Evolutionary conservation across 768 basidiomycete genomes (phyloP).

Genomic region (Pulveroboletus ravenelii): DNA sequence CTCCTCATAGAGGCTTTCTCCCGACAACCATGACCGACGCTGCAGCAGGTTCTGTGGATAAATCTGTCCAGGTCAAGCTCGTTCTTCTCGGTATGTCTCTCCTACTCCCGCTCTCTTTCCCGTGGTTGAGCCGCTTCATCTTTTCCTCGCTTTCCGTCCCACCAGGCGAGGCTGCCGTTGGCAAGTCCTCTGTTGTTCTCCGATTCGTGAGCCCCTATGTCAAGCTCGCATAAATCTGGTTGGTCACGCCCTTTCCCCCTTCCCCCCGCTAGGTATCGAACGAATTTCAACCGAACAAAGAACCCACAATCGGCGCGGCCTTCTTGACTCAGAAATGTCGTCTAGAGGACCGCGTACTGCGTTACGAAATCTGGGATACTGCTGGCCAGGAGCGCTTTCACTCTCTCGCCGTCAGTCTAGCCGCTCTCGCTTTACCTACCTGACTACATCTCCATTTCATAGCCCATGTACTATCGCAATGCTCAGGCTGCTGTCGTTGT

Average conservation of each 20-base stretch:
- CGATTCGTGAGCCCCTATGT: slow-evolving; percentile 69
- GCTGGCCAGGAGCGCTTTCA: slow-evolving; percentile 97
- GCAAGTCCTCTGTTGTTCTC: slow-evolving; percentile 97
- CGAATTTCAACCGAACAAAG: slow-evolving; percentile 98
- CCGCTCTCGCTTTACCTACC: not conserved
- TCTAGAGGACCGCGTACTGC: slow-evolving; percentile 87
- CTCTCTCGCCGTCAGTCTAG: slow-evolving; percentile 75
- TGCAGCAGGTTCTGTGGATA: slow-evolving; percentile 72
- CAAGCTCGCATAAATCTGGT: slow-evolving; percentile 8
- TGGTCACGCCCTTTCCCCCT: not conserved
- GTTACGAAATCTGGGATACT: slow-evolving; percentile 98
- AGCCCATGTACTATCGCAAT: slow-evolving; percentile 99
- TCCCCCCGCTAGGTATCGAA: slow-evolving; percentile 66
- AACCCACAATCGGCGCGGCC: slow-evolving; percentile 96
- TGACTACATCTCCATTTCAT: slow-evolving; percentile 5
- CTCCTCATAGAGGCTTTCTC: slow-evolving; percentile 3
- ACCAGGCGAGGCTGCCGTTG: slow-evolving; percentile 95
- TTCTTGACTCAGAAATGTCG: slow-evolving; percentile 95
- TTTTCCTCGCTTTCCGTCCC: not conserved
- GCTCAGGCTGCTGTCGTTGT: slow-evolving; percentile 98
- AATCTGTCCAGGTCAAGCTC: slow-evolving; percentile 96
- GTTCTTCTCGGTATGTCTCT: slow-evolving; percentile 78
- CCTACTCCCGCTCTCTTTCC: not conserved
- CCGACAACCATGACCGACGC: slow-evolving; percentile 59
- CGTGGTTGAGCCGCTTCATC: not conserved